A percentile compares a stretch with the other conserved stretches of the same genome.
Evolutionary conservation across 306 rosid species (phyloP).

Genomic region (Sicyos baderoa): DNA sequence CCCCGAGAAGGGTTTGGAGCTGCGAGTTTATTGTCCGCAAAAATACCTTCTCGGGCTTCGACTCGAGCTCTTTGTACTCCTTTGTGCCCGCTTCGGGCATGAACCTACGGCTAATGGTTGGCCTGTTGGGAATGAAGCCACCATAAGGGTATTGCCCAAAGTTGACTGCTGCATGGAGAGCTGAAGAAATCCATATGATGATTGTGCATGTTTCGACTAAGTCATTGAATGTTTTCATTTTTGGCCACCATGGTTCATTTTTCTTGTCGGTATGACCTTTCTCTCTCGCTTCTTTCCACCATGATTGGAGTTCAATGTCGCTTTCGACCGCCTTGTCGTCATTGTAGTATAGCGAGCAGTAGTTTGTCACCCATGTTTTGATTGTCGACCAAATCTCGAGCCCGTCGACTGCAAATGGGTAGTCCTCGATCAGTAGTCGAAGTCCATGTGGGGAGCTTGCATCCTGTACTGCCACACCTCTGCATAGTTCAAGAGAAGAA

Average conservation of each 20-base stretch:
- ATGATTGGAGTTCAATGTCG: constrained; percentile 50
- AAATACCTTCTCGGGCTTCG: no score
- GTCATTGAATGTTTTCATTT: constrained; percentile 45
- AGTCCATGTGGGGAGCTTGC: constrained; percentile 42
- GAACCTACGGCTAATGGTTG: no score
- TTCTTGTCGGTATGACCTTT: constrained; percentile 62
- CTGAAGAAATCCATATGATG: constrained; percentile 64
- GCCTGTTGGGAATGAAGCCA: no score
- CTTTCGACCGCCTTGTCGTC: constrained; percentile 29
- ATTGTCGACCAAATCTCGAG: constrained; percentile 62
- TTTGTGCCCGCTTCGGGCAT: no score
- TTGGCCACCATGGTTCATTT: constrained; percentile 73
- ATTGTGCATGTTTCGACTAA: constrained; percentile 47
- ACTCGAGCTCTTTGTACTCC: no score
- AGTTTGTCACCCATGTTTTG: constrained; percentile 54
- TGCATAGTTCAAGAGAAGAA: no score
- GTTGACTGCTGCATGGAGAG: constrained; percentile 70
- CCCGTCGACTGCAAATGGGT: constrained; percentile 81
- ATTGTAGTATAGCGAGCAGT: constrained; percentile 46
- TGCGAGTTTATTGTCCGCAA: no score
- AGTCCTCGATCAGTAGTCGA: constrained; percentile 55
- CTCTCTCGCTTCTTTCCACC: constrained; percentile 72
- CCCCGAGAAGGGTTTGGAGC: no score
- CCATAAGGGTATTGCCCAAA: constrained; percentile 70
- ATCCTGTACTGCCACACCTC: no score